These are phyloP conservation scores for Mortierella sp. DNA, from an alignment of 371 early-diverging fungal species.

Conservation along the genomic window DNA sequence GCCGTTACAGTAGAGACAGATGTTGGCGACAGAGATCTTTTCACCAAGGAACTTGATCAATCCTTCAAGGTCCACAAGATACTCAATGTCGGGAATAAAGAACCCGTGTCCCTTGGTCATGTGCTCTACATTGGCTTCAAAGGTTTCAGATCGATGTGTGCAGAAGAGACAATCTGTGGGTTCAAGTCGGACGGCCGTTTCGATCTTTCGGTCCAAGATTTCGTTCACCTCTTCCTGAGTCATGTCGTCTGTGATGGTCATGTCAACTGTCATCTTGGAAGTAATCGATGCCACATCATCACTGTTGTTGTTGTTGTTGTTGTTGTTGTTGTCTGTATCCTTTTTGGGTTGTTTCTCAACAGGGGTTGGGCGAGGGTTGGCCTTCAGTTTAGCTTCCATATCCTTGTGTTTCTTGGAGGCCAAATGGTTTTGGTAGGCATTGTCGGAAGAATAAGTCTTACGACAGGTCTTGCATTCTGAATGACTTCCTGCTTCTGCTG, in stretches of 20 bases:
- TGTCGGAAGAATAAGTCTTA: slow-evolving; percentile 60
- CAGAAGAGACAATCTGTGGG: slow-evolving; percentile 89
- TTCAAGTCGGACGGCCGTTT: slow-evolving; percentile 67
- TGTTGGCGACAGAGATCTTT: slow-evolving; percentile 92
- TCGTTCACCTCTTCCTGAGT: slow-evolving; percentile 66
- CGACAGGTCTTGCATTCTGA: slow-evolving; percentile 58
- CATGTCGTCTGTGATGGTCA: slow-evolving; percentile 61
- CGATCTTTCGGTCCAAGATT: slow-evolving; percentile 81
- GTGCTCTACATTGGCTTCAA: slow-evolving; percentile 89
- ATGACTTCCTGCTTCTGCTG: slow-evolving; percentile 26
- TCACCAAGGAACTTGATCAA: slow-evolving; percentile 92
- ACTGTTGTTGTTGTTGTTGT: no score
- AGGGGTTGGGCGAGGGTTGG: slow-evolving; percentile 42
- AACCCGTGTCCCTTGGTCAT: slow-evolving; percentile 92
- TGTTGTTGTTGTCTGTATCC: neutral
- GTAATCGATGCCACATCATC: slow-evolving; percentile 57
- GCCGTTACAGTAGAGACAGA: slow-evolving; percentile 95
- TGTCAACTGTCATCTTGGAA: slow-evolving; percentile 58
- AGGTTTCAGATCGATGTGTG: slow-evolving; percentile 66
- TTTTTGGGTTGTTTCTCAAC: slow-evolving; percentile 55
- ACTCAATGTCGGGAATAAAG: slow-evolving; percentile 97
- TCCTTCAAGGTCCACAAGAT: slow-evolving; percentile 87
- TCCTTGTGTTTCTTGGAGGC: slow-evolving; percentile 95
- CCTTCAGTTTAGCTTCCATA: slow-evolving; percentile 58
- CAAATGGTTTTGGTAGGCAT: slow-evolving; percentile 89